Conservation (phyloP, 2,329 filamentous ascomycete genomes). For the Pseudogymnoascus sp. region DNA sequence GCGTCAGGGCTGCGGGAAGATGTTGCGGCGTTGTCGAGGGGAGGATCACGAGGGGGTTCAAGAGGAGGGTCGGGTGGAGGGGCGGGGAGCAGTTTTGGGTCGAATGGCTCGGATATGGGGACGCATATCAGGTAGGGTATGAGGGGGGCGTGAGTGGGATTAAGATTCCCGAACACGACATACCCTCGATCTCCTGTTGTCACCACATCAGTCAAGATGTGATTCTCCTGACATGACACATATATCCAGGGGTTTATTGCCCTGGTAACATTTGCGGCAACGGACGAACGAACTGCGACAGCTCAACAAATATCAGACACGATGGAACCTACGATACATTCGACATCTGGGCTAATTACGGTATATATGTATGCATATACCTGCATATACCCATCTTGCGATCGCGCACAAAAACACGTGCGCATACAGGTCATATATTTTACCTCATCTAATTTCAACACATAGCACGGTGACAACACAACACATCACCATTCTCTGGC, state of each 20-base stretch:
- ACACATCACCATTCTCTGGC: neutral
- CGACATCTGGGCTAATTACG: neutral
- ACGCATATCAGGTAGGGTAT: neutral
- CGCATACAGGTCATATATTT: neutral
- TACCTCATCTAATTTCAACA: neutral
- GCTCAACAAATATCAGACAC: too few relatives aligned
- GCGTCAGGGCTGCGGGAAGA: slow-evolving; percentile 11
- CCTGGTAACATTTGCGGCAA: neutral
- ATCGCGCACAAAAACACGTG: neutral
- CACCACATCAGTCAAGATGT: neutral
- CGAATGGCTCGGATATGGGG: neutral
- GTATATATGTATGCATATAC: neutral
- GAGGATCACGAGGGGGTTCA: neutral
- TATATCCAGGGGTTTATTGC: neutral
- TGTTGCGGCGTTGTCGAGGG: neutral
- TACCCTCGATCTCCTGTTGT: too few relatives aligned
- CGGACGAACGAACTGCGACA: too few relatives aligned
- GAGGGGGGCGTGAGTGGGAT: neutral
- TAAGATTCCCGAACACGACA: neutral
- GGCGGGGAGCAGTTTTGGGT: neutral
- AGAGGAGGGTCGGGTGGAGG: neutral
- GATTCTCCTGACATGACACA: neutral
- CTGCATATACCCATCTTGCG: neutral
- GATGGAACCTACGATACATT: neutral
- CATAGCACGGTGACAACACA: neutral